Evolutionary conservation across 805 yeast species (phyloP), one percentile per base, ranked within the genome.

Genomic region (Saturnispora saitoi): DNA sequence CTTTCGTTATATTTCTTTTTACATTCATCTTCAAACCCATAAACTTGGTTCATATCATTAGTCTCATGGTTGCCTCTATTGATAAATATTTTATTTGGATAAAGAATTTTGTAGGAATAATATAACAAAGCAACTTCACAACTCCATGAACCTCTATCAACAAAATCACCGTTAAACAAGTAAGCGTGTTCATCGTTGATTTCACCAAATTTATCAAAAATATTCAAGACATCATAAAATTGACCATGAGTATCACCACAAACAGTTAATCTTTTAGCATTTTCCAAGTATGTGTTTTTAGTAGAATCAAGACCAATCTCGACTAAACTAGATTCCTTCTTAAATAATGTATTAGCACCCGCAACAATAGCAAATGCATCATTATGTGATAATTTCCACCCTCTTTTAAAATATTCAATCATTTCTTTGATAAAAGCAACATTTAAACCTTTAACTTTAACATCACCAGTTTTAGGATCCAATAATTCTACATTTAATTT

Each of bases 201-300:
- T 56, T 72, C 67, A 14, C 98, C 98, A 60, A 80, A 90, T 40
- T 63, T 72, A 31, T 74, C 65, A 65, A 93, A 91, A 47, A 93
- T 73, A 61, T 89, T 83, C 58, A 91, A 67, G 46, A 93, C 81
- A 63, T 93, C 99, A 59, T 77, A 91, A 63, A 85, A 89, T 67
- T 93, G 99, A 37, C 99, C 99, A 64, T 93, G 99, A 0, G 97
- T 91, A 65, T 93, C 99, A 56, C 99, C 99, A 57, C 95, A 93
- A 9, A 93, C 86, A 1, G 97, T 87, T 42, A 91, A 72, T 51
- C 69, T 76, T 48, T 70, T 65, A 17, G 59, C 62, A 17, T 7
- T 9, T 10, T 17, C 19, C 38, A 34, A 34, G 11, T n/a, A 34
- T 20, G 22, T 8, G 14, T 64, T 51, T 80, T 66, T 58, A 47